Conservation (phyloP, 1,284 basidiomycete species). For the Inonotus obliquus region DNA sequence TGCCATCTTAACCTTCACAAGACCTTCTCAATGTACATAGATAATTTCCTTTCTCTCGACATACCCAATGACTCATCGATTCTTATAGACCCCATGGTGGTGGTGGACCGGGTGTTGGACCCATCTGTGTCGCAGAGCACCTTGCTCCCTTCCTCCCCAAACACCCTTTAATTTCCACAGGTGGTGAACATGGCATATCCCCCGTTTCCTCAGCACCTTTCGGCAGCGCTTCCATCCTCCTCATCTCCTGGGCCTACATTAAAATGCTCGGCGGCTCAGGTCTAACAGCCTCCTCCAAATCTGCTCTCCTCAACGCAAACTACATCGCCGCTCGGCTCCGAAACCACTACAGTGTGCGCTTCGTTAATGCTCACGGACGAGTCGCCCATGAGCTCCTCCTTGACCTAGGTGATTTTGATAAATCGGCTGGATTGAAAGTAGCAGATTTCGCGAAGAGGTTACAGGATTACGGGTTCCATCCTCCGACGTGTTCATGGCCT, state of each 20-base stretch:
- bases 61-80: conserved; percentile 21
- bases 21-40: conserved; percentile 80
- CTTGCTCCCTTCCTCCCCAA: conserved; percentile 92
- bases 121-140: conserved; percentile 93
- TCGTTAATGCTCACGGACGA: conserved; percentile 84
- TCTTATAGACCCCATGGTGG: conserved; percentile 84
- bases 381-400: conserved; percentile 96
- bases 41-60: conserved; percentile 13
- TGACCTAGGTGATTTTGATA: conserved; percentile 93
- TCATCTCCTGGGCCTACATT: conserved; percentile 98
- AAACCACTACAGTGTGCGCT: conserved; percentile 84
- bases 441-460: conserved; percentile 95
- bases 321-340: conserved; percentile 91
- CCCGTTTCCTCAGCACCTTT: conserved; percentile 91
- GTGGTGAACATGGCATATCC: conserved; percentile 72
- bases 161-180: conserved; percentile 76
- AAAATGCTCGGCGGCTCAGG: conserved; percentile 96
- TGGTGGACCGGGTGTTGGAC: conserved; percentile 93
- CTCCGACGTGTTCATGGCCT: conserved; percentile 92
- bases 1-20: conserved; percentile 99
- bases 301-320: conserved; percentile 92
- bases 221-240: conserved; percentile 91
- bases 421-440: conserved; percentile 84
- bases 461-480: conserved; percentile 89
- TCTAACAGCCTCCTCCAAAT: conserved; percentile 78